Evolutionary conservation across 441 rosid genomes (phyloP).

Genomic region (Flueggea neowawraea): DNA sequence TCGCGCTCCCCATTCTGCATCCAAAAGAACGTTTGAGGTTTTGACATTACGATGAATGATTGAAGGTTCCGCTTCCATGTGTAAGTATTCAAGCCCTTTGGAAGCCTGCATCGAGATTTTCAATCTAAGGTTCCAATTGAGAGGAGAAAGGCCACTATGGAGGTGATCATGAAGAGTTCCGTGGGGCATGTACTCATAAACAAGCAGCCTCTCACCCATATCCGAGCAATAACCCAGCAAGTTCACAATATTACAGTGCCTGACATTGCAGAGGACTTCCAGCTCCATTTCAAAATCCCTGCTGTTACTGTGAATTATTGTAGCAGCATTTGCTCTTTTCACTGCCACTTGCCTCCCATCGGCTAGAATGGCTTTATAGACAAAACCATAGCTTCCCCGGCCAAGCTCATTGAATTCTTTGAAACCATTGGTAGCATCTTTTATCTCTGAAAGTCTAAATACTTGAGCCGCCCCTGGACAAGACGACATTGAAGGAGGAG

Average conservation of each 20-base stretch:
- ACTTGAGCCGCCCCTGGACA: slow-evolving; percentile 64
- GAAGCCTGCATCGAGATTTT: slow-evolving; percentile 88
- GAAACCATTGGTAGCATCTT: slow-evolving; percentile 92
- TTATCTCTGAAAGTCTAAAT: slow-evolving; percentile 77
- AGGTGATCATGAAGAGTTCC: slow-evolving; percentile 85
- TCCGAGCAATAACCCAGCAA: slow-evolving; percentile 92
- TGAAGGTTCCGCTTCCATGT: slow-evolving; percentile 60
- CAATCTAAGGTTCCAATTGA: slow-evolving; percentile 75
- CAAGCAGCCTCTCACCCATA: slow-evolving; percentile 82
- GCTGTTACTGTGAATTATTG: slow-evolving; percentile 78
- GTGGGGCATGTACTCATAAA: slow-evolving; percentile 78
- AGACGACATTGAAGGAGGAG: slow-evolving; percentile 34
- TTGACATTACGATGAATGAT: slow-evolving; percentile 67
- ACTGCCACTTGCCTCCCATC: slow-evolving; percentile 89
- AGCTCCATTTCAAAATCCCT: slow-evolving; percentile 79
- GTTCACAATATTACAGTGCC: slow-evolving; percentile 78
- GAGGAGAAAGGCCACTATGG: slow-evolving; percentile 60
- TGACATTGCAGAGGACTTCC: slow-evolving; percentile 67
- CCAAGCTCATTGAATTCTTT: slow-evolving; percentile 94
- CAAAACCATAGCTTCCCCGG: slow-evolving; percentile 89
- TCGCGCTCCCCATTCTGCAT: slow-evolving; percentile 81
- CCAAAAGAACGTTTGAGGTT: slow-evolving; percentile 77
- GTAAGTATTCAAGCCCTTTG: slow-evolving; percentile 89
- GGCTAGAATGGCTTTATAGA: slow-evolving; percentile 68
- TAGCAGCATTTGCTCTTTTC: slow-evolving; percentile 90